A percentile compares a stretch with the other conserved stretches of the same genome.
phyloP scores from a whole-genome alignment of 2,329 filamentous ascomycete species.

The Exutisphaerella laricina region DNA sequence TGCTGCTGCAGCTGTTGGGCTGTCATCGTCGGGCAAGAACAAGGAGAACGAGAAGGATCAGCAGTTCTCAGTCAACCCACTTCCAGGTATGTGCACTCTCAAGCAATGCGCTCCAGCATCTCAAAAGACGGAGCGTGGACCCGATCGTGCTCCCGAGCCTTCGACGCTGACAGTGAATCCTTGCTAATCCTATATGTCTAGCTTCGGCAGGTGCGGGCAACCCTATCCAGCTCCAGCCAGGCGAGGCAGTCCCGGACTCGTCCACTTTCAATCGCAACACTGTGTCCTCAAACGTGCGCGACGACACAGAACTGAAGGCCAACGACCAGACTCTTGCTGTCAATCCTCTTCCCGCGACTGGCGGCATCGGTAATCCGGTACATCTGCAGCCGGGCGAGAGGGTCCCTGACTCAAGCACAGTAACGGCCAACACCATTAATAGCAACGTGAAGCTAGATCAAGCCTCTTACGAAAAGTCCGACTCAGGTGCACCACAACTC shows the following conservation, averaged over 20 bases:
- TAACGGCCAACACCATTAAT: slow-evolving; percentile 66
- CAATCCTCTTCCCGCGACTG: slow-evolving; percentile 54
- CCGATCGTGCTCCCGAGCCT: neutral
- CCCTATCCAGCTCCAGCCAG: slow-evolving; percentile 70
- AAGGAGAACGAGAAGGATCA: slow-evolving; percentile 16
- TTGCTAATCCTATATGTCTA: neutral
- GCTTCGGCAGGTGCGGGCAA: slow-evolving; percentile 61
- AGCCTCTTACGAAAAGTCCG: slow-evolving; percentile 79
- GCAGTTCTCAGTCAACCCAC: slow-evolving; percentile 53
- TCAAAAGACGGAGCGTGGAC: neutral
- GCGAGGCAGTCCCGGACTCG: slow-evolving; percentile 71
- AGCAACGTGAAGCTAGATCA: slow-evolving; percentile 63
- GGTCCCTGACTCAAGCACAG: slow-evolving; percentile 60
- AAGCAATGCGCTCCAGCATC: neutral
- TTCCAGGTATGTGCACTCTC: slow-evolving; percentile 36
- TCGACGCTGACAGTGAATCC: neutral
- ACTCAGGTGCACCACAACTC: slow-evolving; percentile 47
- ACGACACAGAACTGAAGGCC: slow-evolving; percentile 58
- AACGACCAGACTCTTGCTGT: slow-evolving; percentile 42
- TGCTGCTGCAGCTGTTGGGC: slow-evolving; percentile 7
- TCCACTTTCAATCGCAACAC: slow-evolving; percentile 62
- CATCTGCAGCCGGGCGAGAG: slow-evolving; percentile 72
- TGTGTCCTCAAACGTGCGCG: slow-evolving; percentile 57
- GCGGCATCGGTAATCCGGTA: slow-evolving; percentile 68
- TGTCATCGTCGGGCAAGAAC: slow-evolving; percentile 6